phyloP scores from a whole-genome alignment of 2,329 filamentous ascomycete genomes.

The Beauveria varroae region DNA sequence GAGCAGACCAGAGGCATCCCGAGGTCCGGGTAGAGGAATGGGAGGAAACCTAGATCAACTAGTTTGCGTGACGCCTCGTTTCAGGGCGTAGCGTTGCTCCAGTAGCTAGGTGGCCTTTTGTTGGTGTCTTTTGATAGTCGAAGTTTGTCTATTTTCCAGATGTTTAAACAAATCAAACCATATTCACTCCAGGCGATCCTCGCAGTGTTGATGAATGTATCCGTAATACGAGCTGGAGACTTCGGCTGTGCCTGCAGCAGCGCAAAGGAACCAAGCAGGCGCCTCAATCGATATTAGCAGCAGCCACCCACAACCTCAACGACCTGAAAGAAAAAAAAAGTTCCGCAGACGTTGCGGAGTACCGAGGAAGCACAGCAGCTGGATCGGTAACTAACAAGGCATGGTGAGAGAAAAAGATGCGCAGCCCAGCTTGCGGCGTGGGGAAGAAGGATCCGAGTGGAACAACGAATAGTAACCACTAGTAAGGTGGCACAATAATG shows the following conservation, averaged over 20 bases:
- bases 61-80: too few relatives aligned
- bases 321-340: background rate
- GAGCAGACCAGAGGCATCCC: background rate
- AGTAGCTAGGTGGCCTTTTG: too few relatives aligned
- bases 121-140: background rate
- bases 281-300: background rate
- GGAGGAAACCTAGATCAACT: too few relatives aligned
- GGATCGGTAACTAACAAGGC: background rate
- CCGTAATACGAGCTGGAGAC: too few relatives aligned
- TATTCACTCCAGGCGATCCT: too few relatives aligned
- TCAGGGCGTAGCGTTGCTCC: too few relatives aligned
- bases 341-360: background rate
- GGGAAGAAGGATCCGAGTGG: background rate
- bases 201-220: too few relatives aligned
- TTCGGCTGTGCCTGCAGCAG: background rate
- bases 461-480: background rate
- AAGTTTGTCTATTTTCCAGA: background rate
- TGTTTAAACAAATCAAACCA: too few relatives aligned
- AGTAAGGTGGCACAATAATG: background rate
- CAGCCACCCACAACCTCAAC: background rate
- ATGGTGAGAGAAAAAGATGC: background rate
- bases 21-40: too few relatives aligned
- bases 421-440: background rate
- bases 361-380: constrained; percentile 1
- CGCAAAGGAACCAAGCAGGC: background rate